phyloP scores from a whole-genome alignment of 108 stramenopile genomes.

The Cyclotella sp. region DNA sequence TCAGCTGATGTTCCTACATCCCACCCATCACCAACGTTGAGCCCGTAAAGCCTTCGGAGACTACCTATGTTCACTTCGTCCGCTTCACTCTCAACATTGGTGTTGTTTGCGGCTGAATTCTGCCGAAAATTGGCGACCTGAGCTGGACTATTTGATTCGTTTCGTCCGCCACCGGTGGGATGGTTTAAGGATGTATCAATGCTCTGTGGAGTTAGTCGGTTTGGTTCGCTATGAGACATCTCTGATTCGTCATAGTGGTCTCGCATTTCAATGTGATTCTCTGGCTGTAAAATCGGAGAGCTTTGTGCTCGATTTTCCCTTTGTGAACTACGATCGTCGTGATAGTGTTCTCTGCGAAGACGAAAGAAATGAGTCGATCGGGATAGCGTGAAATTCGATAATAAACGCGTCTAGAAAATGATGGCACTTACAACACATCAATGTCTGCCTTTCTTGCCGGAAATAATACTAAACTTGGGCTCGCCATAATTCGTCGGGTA shows the following conservation, averaged over 20 bases:
- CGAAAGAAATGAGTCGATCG: neutral
- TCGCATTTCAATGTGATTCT: slow-evolving; percentile 28
- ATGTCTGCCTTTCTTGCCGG: slow-evolving; percentile 78
- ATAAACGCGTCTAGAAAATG: neutral
- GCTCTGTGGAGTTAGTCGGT: too few species aligned
- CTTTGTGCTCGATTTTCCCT: too few species aligned
- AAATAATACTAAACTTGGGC: slow-evolving; percentile 74
- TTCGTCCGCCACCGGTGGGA: too few species aligned
- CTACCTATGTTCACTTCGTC: neutral
- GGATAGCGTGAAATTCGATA: too few species aligned
- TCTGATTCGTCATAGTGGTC: slow-evolving; percentile 12
- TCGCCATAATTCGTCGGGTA: slow-evolving; percentile 75
- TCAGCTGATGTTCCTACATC: slow-evolving; percentile 81
- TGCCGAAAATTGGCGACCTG: neutral
- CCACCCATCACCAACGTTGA: slow-evolving; percentile 79
- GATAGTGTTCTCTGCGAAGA: neutral
- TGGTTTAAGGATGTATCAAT: too few species aligned
- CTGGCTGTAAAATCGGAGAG: neutral
- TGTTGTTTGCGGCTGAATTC: neutral
- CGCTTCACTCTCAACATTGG: neutral
- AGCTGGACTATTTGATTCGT: too few species aligned
- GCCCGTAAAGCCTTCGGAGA: slow-evolving; percentile 38
- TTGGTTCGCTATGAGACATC: neutral
- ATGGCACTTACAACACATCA: slow-evolving; percentile 71
- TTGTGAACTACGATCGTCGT: neutral